These are phyloP conservation scores for Vanilla planifolia DNA, from an alignment of 106 monocot genomes.

Conservation along the genomic window DNA sequence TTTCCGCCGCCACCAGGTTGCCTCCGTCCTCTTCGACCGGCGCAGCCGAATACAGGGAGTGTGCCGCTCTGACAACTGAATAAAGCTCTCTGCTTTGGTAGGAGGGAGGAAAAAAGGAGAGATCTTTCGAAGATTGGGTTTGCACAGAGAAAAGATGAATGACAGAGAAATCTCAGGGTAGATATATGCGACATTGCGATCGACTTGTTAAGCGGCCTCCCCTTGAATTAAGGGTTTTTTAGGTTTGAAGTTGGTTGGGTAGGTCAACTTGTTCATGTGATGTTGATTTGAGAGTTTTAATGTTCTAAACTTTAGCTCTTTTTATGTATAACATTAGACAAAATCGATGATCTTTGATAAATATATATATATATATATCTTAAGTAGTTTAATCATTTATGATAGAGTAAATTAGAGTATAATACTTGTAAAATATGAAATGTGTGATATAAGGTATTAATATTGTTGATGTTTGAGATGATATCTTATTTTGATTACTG, in stretches of 20 bases:
- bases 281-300: no score
- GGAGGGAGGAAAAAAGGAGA: conserved; percentile 9
- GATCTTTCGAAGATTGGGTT: conserved; percentile 5
- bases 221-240: neutral
- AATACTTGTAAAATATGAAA: no score
- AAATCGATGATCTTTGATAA: no score
- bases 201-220: neutral
- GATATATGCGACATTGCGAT: conserved; percentile 10
- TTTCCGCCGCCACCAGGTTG: neutral
- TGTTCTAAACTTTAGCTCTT: no score
- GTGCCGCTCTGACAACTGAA: neutral
- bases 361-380: no score
- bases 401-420: no score
- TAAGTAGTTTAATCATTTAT: no score
- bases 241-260: neutral
- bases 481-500: no score
- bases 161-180: conserved; percentile 14
- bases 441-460: no score
- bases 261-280: no score
- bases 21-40: neutral
- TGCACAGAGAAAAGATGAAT: neutral
- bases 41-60: conserved; percentile 1
- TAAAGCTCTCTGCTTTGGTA: neutral
- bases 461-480: no score
- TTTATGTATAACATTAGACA: no score